These are phyloP conservation scores for Coemansia sp. DNA, from an alignment of 192 early-diverging fungal genomes.

Conservation along the genomic window DNA sequence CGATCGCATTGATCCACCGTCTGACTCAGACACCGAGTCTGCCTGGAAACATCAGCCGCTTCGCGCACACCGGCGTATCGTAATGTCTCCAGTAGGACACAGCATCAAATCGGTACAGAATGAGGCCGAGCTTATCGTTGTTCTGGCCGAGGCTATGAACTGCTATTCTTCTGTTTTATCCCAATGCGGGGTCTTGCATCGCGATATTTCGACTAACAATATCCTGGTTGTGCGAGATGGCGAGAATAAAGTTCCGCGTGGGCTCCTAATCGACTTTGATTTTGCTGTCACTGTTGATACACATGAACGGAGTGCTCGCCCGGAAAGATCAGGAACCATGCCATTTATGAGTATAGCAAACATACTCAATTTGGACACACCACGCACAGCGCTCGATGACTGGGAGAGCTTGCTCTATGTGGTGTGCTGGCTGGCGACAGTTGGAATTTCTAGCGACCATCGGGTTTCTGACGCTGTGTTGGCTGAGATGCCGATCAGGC, in stretches of 20 bases:
- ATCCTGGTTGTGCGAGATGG: constrained; percentile 15
- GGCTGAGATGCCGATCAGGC: not conserved
- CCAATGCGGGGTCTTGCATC: constrained; percentile 17
- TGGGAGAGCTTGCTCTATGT: constrained; percentile 28
- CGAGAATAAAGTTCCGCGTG: not conserved
- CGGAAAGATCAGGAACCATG: constrained; percentile 13
- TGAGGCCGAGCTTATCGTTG: constrained; percentile 16
- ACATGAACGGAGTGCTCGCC: not conserved
- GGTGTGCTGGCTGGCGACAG: constrained; percentile 26
- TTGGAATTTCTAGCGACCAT: constrained; percentile 6
- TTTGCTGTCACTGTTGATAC: constrained; percentile 3
- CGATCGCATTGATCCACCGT: too few relatives aligned
- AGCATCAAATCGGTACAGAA: not conserved
- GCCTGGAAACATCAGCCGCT: not conserved
- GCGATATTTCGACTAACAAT: constrained; percentile 36
- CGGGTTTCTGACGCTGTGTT: not conserved
- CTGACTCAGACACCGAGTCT: not conserved
- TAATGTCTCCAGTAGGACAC: constrained; percentile 15
- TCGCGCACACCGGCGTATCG: constrained; percentile 11
- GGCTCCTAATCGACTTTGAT: constrained; percentile 40
- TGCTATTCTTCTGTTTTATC: constrained; percentile 18
- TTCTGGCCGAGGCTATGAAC: constrained; percentile 26
- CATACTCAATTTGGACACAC: not conserved
- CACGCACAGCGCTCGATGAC: constrained; percentile 15
- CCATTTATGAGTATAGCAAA: constrained; percentile 45